Evolutionary conservation across 2,329 filamentous ascomycete species (phyloP), one percentile per base, ranked within the genome.

Genomic region (Venturia asperata): DNA sequence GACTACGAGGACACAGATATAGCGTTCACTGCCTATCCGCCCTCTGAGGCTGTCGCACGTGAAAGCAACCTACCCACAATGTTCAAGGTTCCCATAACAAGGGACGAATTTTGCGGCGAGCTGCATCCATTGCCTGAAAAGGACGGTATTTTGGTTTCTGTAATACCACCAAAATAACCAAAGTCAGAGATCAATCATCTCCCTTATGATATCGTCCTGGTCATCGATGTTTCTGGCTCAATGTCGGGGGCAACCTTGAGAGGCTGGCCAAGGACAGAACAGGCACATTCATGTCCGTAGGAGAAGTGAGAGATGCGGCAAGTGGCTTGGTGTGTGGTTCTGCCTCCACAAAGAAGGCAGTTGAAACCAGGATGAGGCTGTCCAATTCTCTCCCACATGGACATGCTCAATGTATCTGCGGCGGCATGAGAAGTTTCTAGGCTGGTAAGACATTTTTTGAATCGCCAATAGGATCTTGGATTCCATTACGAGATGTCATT

Each of bases 141-240:
- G 67, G 64, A 80, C 11, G 79, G 78, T 1, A 69, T 84, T 1
- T 63, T 84, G 3, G 71, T 83, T 68, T 80, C 77, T 60, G 72
- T 85, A 13, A 71, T 77, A 5, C 80, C 82, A 0, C 82, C 82
- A 0, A 71, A 52, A 3, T 64, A 71, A 7, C 64, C 56, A 21
- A 64, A 64, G 30, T 37, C 66, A 37, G 62, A 66, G n/a, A 65
- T 69, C 27, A 64, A 66, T 6, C 74, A 72, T 64, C 76, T 81
- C 0, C 80, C 83, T 1, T 85, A 82, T 70, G 84, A 87, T 67
- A 82, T 87, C 41, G 84, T 86, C 1, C 77, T 87, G 2, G 83
- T 84, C 19, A 85, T 87, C 64, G 85, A 87, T 70, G 77, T 86
- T 17, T 87, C 85, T 0, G 78, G 76, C 0, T 86, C 83, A 63